A percentile compares a stretch with the other conserved stretches of the same genome.
These are phyloP conservation scores for Mimosa bimucronata DNA, from an alignment of 306 rosid genomes.

Conservation along the genomic window DNA sequence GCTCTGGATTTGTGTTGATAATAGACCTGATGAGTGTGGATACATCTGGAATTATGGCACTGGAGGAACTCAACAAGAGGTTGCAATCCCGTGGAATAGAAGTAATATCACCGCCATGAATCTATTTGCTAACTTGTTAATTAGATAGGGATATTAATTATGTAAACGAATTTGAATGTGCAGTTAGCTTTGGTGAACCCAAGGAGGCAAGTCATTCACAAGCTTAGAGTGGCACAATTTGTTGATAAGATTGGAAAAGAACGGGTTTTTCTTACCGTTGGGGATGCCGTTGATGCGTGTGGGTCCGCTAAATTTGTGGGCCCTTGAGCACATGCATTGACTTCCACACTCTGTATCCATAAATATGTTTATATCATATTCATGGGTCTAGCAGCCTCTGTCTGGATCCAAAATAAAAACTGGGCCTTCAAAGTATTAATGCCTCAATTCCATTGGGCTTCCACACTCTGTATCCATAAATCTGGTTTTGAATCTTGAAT, in stretches of 20 bases:
- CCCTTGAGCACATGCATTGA: slow-evolving; percentile 1
- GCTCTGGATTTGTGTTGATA: not conserved
- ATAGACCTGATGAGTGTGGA: slow-evolving; percentile 77
- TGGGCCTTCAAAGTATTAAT: not conserved
- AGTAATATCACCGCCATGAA: slow-evolving; percentile 45
- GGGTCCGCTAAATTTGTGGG: slow-evolving; percentile 40
- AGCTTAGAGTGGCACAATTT: slow-evolving; percentile 68
- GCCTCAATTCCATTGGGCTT: not conserved
- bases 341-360: not conserved
- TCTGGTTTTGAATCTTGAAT: not conserved
- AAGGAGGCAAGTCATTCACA: slow-evolving; percentile 80
- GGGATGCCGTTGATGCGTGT: slow-evolving; percentile 80
- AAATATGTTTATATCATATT: not conserved
- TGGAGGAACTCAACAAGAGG: slow-evolving; percentile 77
- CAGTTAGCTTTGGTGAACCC: slow-evolving; percentile 85
- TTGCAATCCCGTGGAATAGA: slow-evolving; percentile 53
- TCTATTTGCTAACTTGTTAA: not conserved
- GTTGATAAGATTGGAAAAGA: slow-evolving; percentile 76
- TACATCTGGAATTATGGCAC: slow-evolving; percentile 74
- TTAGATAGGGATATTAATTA: not conserved
- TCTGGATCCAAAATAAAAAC: not conserved
- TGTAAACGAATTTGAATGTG: not conserved
- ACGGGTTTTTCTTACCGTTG: slow-evolving; percentile 66
- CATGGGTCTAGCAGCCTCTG: not conserved
- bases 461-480: not conserved